Base-by-base conservation (phyloP, 208 protist genomes). In the Leishmania amazonensis region DNA sequence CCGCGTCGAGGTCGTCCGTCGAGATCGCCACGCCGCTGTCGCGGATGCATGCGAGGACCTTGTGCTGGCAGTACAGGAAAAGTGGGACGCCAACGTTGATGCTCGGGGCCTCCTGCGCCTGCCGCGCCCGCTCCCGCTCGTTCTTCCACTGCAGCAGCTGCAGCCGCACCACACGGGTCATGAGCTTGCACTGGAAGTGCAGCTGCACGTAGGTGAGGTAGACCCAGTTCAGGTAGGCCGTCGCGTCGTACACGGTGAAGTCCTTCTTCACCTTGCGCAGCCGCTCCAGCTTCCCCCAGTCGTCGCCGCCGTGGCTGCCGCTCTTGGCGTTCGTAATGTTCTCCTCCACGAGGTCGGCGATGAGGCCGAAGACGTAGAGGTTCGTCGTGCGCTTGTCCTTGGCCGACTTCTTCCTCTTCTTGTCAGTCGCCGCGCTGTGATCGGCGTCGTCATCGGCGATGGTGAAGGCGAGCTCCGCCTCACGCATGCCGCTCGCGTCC, bases 41-140 rank as follows among this genome's bases (percentile, higher is more conserved):
- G 38, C 89, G 90, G 58, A 95, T 89, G 70, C 93, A 83, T 17
- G 90, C 80, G n/a, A 97, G 87, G 24, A 96, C 87, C 60, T 88
- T 74, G 79, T 97, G 90, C 54, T 97, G 94, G 76, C 90, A 94
- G 85, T 94, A 96, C 0, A 96, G 76, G 80, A 97, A 97, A 35
- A 97, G 84, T 35, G 91, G 91, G 19, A 94, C 92, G 71, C 86
- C 90, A 45, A 93, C 67, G n/a, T 83, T 64, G 81, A 95, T 87
- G 80, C 91, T 87, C 13, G 91, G 89, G 76, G 83, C 75, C 81
- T 93, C 87, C 74, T 90, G 70, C 3, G 79, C 87, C 47, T 91
- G 74, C 70, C 94, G 90, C 47, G 94, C 92, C 70, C 89, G 86
- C 85, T 95, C 92, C 57, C 94, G 89, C 85, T 97, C 94, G 19